These are phyloP conservation scores for Podaxis sp. DNA, from an alignment of 768 basidiomycete genomes.

Conservation along the genomic window DNA sequence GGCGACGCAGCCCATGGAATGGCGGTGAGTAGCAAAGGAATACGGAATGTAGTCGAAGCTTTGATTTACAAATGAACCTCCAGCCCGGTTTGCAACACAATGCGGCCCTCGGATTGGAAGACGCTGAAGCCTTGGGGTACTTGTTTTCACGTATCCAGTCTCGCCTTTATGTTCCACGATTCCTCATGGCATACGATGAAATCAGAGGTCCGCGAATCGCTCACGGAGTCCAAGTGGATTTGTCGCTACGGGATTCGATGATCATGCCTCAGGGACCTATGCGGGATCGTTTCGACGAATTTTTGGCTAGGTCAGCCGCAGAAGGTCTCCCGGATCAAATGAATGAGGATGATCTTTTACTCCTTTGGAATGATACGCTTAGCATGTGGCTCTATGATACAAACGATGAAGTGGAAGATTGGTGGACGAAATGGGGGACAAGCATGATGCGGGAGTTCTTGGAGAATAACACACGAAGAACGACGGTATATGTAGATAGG, in stretches of 20 bases:
- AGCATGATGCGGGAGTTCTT: background rate
- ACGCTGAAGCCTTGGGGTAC: constrained; percentile 56
- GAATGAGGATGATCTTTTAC: constrained; percentile 44
- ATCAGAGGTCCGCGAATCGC: constrained; percentile 51
- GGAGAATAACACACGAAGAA: background rate
- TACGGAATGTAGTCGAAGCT: background rate
- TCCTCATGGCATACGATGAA: constrained; percentile 58
- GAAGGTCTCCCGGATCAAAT: constrained; percentile 36
- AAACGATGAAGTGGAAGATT: constrained; percentile 57
- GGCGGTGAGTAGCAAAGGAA: constrained; percentile 30
- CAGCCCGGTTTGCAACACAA: constrained; percentile 57
- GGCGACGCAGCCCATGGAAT: constrained; percentile 63
- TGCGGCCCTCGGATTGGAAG: constrained; percentile 55
- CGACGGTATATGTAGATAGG: constrained; percentile 1
- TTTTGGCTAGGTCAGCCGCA: constrained; percentile 33
- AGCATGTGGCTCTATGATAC: constrained; percentile 51
- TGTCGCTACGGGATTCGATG: constrained; percentile 43
- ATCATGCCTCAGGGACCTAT: constrained; percentile 42
- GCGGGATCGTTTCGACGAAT: constrained; percentile 43
- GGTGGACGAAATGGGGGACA: constrained; percentile 53
- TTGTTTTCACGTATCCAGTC: constrained; percentile 54
- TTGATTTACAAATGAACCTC: background rate
- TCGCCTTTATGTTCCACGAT: constrained; percentile 44
- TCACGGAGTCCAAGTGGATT: constrained; percentile 39
- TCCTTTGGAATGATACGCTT: constrained; percentile 53